phyloP scores from a whole-genome alignment of 352 stramenopile genomes.

The Aphanomyces invadans region DNA sequence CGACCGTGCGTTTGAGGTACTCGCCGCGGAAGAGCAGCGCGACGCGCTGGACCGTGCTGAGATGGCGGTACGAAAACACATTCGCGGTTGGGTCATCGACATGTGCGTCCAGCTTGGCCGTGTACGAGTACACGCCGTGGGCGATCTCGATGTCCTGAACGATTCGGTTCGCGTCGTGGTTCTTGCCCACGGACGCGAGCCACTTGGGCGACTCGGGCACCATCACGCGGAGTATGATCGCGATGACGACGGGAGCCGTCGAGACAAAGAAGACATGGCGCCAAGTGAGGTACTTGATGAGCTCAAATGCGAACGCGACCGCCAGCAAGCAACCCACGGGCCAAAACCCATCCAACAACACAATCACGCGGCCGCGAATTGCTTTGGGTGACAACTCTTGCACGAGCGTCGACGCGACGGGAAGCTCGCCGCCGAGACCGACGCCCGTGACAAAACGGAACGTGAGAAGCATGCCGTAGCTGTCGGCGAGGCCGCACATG shows the following conservation, averaged over 20 bases:
- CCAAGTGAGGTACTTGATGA: constrained; percentile 32
- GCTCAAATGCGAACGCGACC: constrained; percentile 29
- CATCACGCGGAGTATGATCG: constrained; percentile 25
- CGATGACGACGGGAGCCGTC: constrained; percentile 29
- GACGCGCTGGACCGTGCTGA: constrained; percentile 4
- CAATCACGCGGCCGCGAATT: constrained; percentile 30
- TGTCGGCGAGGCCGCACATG: constrained; percentile 27
- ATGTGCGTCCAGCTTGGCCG: neutral
- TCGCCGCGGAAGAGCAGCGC: constrained; percentile 25
- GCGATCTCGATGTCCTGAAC: constrained; percentile 31
- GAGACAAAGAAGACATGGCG: constrained; percentile 30
- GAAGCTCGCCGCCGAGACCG: constrained; percentile 35
- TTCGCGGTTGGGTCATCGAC: constrained; percentile 9
- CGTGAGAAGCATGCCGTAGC: constrained; percentile 28
- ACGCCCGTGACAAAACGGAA: constrained; percentile 33
- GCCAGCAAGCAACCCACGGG: constrained; percentile 34
- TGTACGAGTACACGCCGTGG: constrained; percentile 12
- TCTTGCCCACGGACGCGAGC: constrained; percentile 31
- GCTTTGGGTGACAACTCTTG: constrained; percentile 33
- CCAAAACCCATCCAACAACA: constrained; percentile 37
- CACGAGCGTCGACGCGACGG: constrained; percentile 31
- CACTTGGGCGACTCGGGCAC: constrained; percentile 43
- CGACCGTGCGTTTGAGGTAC: constrained; percentile 27
- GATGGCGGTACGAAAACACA: constrained; percentile 21
- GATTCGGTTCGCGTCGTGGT: constrained; percentile 30